Conservation (phyloP, 148 eudicot species). For the Vaccinium darrowii region DNA sequence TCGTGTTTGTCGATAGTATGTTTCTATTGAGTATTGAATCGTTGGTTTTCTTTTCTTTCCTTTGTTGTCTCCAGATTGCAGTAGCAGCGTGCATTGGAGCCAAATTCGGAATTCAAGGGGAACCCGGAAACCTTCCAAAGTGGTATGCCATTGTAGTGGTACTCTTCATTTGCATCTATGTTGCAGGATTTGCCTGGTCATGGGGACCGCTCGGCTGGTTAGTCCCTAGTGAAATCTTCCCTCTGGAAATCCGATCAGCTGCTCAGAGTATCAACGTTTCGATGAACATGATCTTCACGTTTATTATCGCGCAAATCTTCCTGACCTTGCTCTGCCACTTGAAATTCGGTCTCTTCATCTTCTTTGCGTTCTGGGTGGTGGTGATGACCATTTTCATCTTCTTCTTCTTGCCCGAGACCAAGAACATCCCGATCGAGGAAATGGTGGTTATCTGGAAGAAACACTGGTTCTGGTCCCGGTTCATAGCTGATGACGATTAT, state of each 20-base stretch:
- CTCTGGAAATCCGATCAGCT: slow-evolving; percentile 44
- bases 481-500: slow-evolving; percentile 17
- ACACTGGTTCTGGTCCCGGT: slow-evolving; percentile 44
- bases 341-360: slow-evolving; percentile 40
- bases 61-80: slow-evolving; percentile 13
- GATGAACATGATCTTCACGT: slow-evolving; percentile 37
- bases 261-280: slow-evolving; percentile 41
- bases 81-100: slow-evolving; percentile 31
- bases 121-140: slow-evolving; percentile 22
- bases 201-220: slow-evolving; percentile 59
- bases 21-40: neutral
- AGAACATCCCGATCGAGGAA: slow-evolving; percentile 42
- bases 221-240: slow-evolving; percentile 46
- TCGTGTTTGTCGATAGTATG: neutral
- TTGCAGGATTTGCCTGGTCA: slow-evolving; percentile 45
- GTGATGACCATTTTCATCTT: slow-evolving; percentile 36
- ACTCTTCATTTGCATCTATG: slow-evolving; percentile 38
- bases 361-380: slow-evolving; percentile 38
- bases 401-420: slow-evolving; percentile 45
- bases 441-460: slow-evolving; percentile 38
- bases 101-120: slow-evolving; percentile 31
- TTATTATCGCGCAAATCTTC: slow-evolving; percentile 35
- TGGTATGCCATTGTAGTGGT: slow-evolving; percentile 31
- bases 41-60: neutral
- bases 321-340: slow-evolving; percentile 38